A percentile compares a stretch with the other conserved stretches of the same genome.
Conservation (phyloP, 331 rosid species). For the Arachis monticola region DNA sequence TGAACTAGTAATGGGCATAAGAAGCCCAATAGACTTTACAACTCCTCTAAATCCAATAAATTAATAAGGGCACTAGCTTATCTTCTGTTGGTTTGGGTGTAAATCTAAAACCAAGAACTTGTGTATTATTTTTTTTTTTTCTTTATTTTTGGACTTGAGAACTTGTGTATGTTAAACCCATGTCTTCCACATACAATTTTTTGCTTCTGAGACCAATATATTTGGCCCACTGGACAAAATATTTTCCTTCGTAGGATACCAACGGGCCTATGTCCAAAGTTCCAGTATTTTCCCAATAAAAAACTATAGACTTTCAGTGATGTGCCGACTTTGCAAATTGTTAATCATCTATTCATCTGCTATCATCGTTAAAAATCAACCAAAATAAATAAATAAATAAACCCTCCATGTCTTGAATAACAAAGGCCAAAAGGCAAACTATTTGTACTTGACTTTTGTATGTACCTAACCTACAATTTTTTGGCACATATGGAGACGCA, state of each 20-base stretch:
- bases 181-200: neutral
- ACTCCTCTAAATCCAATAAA: neutral
- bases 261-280: too few species aligned
- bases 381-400: neutral
- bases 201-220: neutral
- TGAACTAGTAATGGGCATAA: neutral
- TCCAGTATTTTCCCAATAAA: too few species aligned
- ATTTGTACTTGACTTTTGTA: neutral
- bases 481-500: slow-evolving; percentile 21
- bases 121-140: too few species aligned
- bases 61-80: neutral
- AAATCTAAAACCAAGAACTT: neutral
- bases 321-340: neutral
- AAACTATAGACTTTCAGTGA: neutral
- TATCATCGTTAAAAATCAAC: too few species aligned
- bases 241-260: too few species aligned
- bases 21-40: neutral
- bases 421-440: neutral
- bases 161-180: neutral
- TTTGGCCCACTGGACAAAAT: neutral
- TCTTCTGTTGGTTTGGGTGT: neutral
- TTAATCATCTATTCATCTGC: neutral
- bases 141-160: too few species aligned
- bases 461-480: slow-evolving; percentile 16
- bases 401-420: neutral